Percentiles rank a stretch among this genome's conserved stretches.
Evolutionary conservation across 306 rosid genomes (phyloP).

Genomic region (cucumber (Cucumis sativus)): DNA sequence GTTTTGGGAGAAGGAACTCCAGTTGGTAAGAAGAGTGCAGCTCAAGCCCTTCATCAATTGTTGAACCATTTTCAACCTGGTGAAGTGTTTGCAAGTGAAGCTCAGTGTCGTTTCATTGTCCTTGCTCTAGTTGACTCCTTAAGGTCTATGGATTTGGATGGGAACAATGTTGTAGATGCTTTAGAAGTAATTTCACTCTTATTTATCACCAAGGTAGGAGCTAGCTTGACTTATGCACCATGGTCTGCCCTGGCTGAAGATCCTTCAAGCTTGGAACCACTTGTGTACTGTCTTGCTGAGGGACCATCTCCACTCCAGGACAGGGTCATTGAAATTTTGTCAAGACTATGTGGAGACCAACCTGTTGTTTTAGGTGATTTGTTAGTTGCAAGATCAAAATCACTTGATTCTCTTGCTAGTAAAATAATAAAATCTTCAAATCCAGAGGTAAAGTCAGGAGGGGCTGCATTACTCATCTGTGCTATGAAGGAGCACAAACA

Average conservation of each 20-base stretch:
- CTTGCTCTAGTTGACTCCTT: constrained; percentile 76
- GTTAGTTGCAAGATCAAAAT: constrained; percentile 41
- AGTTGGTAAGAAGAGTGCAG: constrained; percentile 79
- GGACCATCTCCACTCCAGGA: constrained; percentile 75
- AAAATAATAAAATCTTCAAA: constrained; percentile 67
- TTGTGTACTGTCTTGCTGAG: constrained; percentile 68
- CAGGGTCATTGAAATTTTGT: constrained; percentile 75
- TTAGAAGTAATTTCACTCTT: constrained; percentile 72
- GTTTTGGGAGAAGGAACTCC: constrained; percentile 73
- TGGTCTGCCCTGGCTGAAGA: constrained; percentile 59
- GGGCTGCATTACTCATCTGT: constrained; percentile 67
- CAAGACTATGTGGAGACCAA: constrained; percentile 74
- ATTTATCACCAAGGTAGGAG: constrained; percentile 56
- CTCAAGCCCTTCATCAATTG: constrained; percentile 77
- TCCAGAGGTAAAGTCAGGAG: constrained; percentile 76
- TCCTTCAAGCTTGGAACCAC: constrained; percentile 60
- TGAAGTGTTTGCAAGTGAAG: constrained; percentile 55
- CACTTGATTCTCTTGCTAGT: constrained; percentile 58
- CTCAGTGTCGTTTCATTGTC: constrained; percentile 55
- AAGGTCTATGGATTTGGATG: constrained; percentile 47
- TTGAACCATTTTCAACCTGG: constrained; percentile 68
- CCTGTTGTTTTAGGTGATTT: constrained; percentile 52
- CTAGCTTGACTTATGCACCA: constrained; percentile 36
- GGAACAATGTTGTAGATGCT: constrained; percentile 60
- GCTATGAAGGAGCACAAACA: constrained; percentile 63